Conservation (phyloP, 441 rosid genomes). For the Mallotus repandus region DNA sequence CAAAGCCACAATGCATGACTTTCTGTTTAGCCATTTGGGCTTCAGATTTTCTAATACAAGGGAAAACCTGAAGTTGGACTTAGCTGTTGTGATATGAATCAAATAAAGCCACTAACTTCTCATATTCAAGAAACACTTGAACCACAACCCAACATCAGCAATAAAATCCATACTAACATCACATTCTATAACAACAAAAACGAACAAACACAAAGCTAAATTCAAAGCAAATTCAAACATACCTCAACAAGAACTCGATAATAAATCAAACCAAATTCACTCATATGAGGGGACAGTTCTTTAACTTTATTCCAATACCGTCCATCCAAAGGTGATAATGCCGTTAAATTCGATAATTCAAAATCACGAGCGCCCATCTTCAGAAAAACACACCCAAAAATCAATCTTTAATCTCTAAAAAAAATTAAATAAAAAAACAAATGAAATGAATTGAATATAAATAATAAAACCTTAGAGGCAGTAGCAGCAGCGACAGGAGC, state of each 20-base stretch:
- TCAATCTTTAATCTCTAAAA: background rate
- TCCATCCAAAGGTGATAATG: slow-evolving; percentile 88
- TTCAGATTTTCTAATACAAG: too few species aligned
- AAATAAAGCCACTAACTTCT: too few species aligned
- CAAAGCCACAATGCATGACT: too few species aligned
- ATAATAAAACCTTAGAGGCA: background rate
- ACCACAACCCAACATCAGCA: too few species aligned
- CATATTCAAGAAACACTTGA: too few species aligned
- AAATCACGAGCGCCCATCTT: slow-evolving; percentile 46
- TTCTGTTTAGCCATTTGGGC: too few species aligned
- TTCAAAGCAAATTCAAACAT: background rate
- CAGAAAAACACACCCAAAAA: slow-evolving; percentile 1
- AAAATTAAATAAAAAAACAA: background rate
- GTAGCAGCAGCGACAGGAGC: background rate
- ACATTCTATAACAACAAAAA: background rate
- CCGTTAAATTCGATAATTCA: slow-evolving; percentile 74
- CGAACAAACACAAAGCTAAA: background rate
- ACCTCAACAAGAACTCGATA: slow-evolving; percentile 90
- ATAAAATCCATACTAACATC: too few species aligned
- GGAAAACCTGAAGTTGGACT: too few species aligned
- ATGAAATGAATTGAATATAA: background rate
- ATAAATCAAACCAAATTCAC: slow-evolving; percentile 82
- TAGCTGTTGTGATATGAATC: too few species aligned
- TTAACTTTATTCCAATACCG: slow-evolving; percentile 89
- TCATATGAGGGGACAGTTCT: slow-evolving; percentile 80